phyloP scores from a whole-genome alignment of 2,329 filamentous ascomycete species.

The Claviceps digitariae region DNA sequence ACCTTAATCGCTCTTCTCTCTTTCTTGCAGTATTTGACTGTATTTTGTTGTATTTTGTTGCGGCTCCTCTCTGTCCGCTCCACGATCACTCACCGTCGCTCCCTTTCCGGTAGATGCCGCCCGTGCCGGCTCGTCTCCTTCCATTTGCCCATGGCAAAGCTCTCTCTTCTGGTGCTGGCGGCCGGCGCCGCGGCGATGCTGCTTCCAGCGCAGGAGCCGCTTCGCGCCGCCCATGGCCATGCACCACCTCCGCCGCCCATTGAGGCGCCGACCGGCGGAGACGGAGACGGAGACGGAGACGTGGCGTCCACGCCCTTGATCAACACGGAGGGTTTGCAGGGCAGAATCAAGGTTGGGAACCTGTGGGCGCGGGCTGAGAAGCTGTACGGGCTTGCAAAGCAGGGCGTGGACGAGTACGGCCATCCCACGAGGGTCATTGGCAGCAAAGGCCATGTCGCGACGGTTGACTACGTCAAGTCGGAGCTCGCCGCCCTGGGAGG shows the following conservation, averaged over 20 bases:
- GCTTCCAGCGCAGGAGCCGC: neutral
- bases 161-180: neutral
- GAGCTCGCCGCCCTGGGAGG: slow-evolving; percentile 39
- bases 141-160: slow-evolving; percentile 1
- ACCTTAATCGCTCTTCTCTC: too few species aligned
- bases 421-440: slow-evolving; percentile 61
- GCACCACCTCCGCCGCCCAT: neutral
- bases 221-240: neutral
- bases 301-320: slow-evolving; percentile 26
- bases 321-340: slow-evolving; percentile 41
- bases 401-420: slow-evolving; percentile 44
- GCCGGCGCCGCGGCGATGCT: neutral
- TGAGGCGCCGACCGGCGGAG: neutral
- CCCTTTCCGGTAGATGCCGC: too few species aligned
- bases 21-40: too few species aligned
- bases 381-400: slow-evolving; percentile 49
- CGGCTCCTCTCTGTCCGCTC: too few species aligned
- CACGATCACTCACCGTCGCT: too few species aligned
- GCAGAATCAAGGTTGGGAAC: slow-evolving; percentile 38
- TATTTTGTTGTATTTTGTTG: too few species aligned
- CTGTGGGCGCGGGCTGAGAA: slow-evolving; percentile 46
- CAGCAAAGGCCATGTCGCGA: slow-evolving; percentile 49
- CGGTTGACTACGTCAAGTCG: slow-evolving; percentile 47
- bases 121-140: too few species aligned
- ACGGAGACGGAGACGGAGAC: too few species aligned